Percentiles rank a stretch among this genome's conserved stretches.
phyloP scores from a whole-genome alignment of 371 early-diverging fungal genomes.

The Nematocida parisii region DNA sequence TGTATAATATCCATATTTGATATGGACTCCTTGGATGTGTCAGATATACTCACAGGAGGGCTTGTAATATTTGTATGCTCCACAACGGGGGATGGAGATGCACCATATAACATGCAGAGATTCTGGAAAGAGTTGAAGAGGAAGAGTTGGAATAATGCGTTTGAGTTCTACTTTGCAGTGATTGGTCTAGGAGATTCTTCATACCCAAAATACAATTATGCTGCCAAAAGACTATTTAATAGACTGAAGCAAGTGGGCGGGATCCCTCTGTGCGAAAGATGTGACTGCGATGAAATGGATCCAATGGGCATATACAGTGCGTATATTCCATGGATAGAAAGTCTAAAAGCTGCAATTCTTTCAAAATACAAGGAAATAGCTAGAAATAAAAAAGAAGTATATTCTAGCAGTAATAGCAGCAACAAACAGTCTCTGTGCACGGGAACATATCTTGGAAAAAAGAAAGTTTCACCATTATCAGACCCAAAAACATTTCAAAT shows the following conservation, averaged over 20 bases:
- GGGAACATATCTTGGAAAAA: background rate
- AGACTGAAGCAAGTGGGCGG: constrained; percentile 83
- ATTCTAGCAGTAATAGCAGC: background rate
- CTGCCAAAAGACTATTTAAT: constrained; percentile 83
- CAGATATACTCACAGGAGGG: constrained; percentile 7
- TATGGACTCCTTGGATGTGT: background rate
- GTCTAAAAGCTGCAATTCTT: background rate
- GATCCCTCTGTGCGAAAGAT: constrained; percentile 73
- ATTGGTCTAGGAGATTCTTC: constrained; percentile 69
- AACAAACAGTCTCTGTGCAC: background rate
- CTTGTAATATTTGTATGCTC: constrained; percentile 67
- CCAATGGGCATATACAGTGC: constrained; percentile 75
- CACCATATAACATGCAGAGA: constrained; percentile 64
- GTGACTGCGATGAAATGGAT: constrained; percentile 92
- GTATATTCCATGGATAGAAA: constrained; percentile 19
- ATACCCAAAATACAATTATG: constrained; percentile 77
- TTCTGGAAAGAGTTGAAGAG: constrained; percentile 60
- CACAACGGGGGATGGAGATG: constrained; percentile 68
- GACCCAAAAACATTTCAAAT: background rate
- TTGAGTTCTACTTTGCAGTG: constrained; percentile 63
- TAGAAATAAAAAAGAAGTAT: background rate
- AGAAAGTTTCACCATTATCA: constrained; percentile 1
- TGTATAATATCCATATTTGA: background rate
- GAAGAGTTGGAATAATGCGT: constrained; percentile 29
- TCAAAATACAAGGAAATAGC: background rate